phyloP scores from a whole-genome alignment of 495 filamentous ascomycete species.

The Podospora sp. region DNA sequence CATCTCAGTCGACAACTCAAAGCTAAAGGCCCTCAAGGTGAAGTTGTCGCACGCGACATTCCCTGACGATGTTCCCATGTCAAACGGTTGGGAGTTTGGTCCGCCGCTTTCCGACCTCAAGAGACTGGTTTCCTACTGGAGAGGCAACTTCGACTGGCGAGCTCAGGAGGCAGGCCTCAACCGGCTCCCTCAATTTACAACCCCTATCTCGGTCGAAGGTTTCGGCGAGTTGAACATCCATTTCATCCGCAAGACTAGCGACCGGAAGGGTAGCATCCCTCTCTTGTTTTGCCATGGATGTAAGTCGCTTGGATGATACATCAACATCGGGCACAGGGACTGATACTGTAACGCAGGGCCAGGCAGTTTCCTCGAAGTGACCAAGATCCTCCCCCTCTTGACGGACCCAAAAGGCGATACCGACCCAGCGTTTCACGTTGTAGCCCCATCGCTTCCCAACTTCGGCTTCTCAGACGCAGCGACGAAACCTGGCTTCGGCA shows the following conservation, averaged over 20 bases:
- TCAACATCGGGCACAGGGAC: too few species aligned
- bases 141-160: constrained; percentile 50
- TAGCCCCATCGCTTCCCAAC: constrained; percentile 68
- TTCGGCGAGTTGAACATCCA: constrained; percentile 53
- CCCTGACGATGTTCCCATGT: constrained; percentile 33
- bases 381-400: constrained; percentile 63
- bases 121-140: constrained; percentile 53
- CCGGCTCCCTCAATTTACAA: constrained; percentile 57
- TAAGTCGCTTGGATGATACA: constrained; percentile 26
- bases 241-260: constrained; percentile 58
- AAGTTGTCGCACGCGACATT: constrained; percentile 36
- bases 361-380: constrained; percentile 68
- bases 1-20: constrained; percentile 34
- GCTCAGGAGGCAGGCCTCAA: constrained; percentile 54
- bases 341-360: constrained; percentile 52
- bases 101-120: constrained; percentile 56
- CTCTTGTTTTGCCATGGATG: constrained; percentile 62
- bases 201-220: constrained; percentile 43
- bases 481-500: constrained; percentile 23
- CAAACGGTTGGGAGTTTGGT: constrained; percentile 41
- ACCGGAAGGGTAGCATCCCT: constrained; percentile 48
- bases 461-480: constrained; percentile 22
- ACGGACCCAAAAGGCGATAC: constrained; percentile 33
- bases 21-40: constrained; percentile 34
- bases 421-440: constrained; percentile 61